A percentile compares a stretch with the other conserved stretches of the same genome.
Evolutionary conservation across 108 stramenopile genomes (phyloP).

Genomic region (Fistulifera solaris): DNA sequence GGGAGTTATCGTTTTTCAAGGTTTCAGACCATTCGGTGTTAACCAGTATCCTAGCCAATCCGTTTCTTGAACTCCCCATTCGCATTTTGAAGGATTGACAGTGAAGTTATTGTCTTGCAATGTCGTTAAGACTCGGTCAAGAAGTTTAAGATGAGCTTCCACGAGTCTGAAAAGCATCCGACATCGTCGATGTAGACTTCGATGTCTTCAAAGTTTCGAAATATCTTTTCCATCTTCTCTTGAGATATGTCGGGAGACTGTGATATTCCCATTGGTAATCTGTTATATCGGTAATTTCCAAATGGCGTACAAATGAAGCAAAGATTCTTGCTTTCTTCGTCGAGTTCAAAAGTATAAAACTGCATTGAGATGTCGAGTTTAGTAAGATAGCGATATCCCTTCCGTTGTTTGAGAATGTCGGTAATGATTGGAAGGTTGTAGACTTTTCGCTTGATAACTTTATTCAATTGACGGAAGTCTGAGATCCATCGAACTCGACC

Average conservation of each 20-base stretch:
- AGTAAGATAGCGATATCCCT: constrained; percentile 12
- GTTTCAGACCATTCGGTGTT: constrained; percentile 27
- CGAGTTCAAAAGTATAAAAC: constrained; percentile 24
- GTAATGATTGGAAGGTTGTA: constrained; percentile 18
- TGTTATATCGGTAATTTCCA: constrained; percentile 24
- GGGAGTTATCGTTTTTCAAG: constrained; percentile 22
- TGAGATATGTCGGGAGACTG: constrained; percentile 35
- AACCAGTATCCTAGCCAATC: constrained; percentile 51
- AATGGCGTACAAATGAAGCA: constrained; percentile 32
- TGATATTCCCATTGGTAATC: constrained; percentile 40
- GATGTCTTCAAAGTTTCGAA: constrained; percentile 14
- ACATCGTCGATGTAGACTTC: constrained; percentile 15
- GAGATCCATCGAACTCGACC: constrained; percentile 1
- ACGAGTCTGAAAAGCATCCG: constrained; percentile 29
- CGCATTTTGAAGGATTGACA: constrained; percentile 50
- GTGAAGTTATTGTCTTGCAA: no score
- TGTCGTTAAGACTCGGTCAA: constrained; percentile 8
- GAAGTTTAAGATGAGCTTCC: constrained; percentile 18
- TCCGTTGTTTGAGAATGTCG: constrained; percentile 12
- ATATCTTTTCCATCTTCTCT: no score
- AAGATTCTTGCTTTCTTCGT: constrained; percentile 14
- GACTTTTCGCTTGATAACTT: constrained; percentile 4
- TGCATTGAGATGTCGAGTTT: constrained; percentile 21
- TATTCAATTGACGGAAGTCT: constrained; percentile 29
- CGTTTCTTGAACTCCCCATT: constrained; percentile 36